Evolutionary conservation across 257 asterid species (phyloP).

Genomic region (Ocimum tenuiflorum): DNA sequence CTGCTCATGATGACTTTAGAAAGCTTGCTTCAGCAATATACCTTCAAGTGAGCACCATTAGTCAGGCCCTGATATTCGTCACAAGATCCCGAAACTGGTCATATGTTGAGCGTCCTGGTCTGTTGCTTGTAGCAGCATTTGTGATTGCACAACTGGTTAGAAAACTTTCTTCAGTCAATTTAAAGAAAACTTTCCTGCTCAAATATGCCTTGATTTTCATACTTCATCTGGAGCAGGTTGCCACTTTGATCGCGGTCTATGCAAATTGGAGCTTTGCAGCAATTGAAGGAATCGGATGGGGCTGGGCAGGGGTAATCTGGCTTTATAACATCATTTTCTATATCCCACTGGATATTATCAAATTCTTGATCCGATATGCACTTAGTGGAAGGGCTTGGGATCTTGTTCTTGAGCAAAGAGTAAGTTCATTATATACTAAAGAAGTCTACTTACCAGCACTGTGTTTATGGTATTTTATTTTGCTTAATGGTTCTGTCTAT

Average conservation of each 20-base stretch:
- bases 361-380: conserved; percentile 69
- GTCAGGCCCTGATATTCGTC: conserved; percentile 92
- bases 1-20: conserved; percentile 84
- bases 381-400: conserved; percentile 98
- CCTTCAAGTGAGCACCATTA: conserved; percentile 95
- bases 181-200: not conserved
- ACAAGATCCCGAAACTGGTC: conserved; percentile 97
- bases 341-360: conserved; percentile 78
- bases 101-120: conserved; percentile 85
- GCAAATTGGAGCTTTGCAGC: conserved; percentile 96
- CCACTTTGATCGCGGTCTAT: conserved; percentile 86
- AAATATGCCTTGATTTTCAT: conserved; percentile 2
- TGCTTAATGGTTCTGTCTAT: not conserved
- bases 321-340: conserved; percentile 72
- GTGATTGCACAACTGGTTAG: conserved; percentile 75
- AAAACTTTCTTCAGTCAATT: not conserved
- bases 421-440: conserved; percentile 6
- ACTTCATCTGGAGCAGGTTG: conserved; percentile 47
- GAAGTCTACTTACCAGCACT: not conserved
- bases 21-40: conserved; percentile 95
- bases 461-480: not conserved
- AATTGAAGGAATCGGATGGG: conserved; percentile 98
- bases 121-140: conserved; percentile 74
- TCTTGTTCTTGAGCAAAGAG: conserved; percentile 93
- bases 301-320: conserved; percentile 99